These are phyloP conservation scores for Mortierella sp. DNA, from an alignment of 371 early-diverging fungal species.

Conservation along the genomic window DNA sequence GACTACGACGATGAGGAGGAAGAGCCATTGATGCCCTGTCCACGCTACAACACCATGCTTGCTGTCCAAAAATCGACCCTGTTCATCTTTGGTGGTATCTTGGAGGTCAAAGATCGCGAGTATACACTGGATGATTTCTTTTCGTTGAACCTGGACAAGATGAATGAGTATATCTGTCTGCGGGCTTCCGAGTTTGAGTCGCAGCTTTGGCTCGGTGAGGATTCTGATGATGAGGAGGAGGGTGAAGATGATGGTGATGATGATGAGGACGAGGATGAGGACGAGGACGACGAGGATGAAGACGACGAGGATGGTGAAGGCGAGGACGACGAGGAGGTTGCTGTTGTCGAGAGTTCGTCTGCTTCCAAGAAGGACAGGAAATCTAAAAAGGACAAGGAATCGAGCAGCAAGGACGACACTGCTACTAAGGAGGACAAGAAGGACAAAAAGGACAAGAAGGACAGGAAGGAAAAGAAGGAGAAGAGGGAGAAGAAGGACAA, in stretches of 20 bases:
- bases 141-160: conserved; percentile 73
- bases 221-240: conserved; percentile 61
- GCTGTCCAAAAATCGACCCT: conserved; percentile 64
- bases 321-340: conserved; percentile 29
- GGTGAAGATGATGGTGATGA: conserved; percentile 58
- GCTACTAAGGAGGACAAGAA: conserved; percentile 33
- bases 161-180: conserved; percentile 66
- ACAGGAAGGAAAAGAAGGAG: conserved; percentile 47
- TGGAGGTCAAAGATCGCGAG: conserved; percentile 68
- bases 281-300: conserved; percentile 55
- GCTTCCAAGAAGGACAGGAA: conserved; percentile 39
- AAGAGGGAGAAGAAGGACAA: conserved; percentile 59
- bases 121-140: conserved; percentile 73
- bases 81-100: conserved; percentile 73
- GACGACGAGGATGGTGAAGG: conserved; percentile 38
- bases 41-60: conserved; percentile 75
- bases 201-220: conserved; percentile 64
- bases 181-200: conserved; percentile 60
- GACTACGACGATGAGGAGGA: conserved; percentile 42
- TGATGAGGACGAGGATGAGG: conserved; percentile 59
- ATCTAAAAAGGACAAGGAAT: conserved; percentile 24
- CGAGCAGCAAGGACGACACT: conserved; percentile 16
- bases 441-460: conserved; percentile 43
- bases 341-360: conserved; percentile 32
- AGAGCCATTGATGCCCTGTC: conserved; percentile 60